Evolutionary conservation across 768 basidiomycete genomes (phyloP).

Genomic region (Panus rudis): DNA sequence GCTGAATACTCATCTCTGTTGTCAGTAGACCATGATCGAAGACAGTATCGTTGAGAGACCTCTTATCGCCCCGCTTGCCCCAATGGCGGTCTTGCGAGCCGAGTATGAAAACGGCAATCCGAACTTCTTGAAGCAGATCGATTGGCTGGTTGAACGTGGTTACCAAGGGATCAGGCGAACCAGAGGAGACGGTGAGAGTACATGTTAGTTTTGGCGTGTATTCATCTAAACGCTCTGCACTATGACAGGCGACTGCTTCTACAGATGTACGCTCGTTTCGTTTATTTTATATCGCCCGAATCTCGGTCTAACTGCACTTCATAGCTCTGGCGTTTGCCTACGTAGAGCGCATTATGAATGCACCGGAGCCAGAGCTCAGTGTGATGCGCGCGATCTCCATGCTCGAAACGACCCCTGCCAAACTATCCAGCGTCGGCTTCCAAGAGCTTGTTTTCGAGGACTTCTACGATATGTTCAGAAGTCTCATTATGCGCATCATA

Average conservation of each 20-base stretch:
- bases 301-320: neutral
- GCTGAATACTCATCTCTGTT: neutral
- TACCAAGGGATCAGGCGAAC: slow-evolving; percentile 63
- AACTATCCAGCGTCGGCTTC: slow-evolving; percentile 55
- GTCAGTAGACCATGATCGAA: slow-evolving; percentile 30
- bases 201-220: neutral
- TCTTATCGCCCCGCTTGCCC: slow-evolving; percentile 46
- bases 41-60: slow-evolving; percentile 37
- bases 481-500: slow-evolving; percentile 41
- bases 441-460: slow-evolving; percentile 66
- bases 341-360: slow-evolving; percentile 58
- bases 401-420: slow-evolving; percentile 40
- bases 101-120: slow-evolving; percentile 62
- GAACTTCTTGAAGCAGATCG: slow-evolving; percentile 67
- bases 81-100: slow-evolving; percentile 47
- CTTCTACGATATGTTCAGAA: slow-evolving; percentile 59
- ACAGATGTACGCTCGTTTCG: slow-evolving; percentile 54
- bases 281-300: slow-evolving; percentile 1
- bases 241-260: slow-evolving; percentile 77
- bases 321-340: slow-evolving; percentile 80
- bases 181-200: slow-evolving; percentile 55
- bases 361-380: slow-evolving; percentile 36
- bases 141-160: slow-evolving; percentile 56
- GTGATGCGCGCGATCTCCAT: slow-evolving; percentile 45
- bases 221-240: neutral